These are phyloP conservation scores for Hypoxylon sp. DNA, from an alignment of 2,329 filamentous ascomycete genomes.

Conservation along the genomic window DNA sequence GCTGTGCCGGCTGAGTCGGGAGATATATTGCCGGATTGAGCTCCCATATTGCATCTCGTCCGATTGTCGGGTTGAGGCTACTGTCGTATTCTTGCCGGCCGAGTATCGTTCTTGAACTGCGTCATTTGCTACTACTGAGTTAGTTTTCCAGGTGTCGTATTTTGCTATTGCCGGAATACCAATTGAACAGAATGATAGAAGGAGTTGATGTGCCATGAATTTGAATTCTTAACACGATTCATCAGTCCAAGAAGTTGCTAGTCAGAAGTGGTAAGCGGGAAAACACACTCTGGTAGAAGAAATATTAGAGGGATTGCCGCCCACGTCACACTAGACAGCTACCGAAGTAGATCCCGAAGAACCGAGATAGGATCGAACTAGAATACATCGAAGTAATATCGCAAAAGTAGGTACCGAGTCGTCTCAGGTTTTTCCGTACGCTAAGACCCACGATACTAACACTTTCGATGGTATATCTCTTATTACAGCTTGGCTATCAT, in stretches of 20 bases:
- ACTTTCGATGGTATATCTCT: not conserved
- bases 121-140: constrained; percentile 1
- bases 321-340: constrained; percentile 15
- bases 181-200: not conserved
- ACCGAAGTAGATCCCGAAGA: constrained; percentile 27
- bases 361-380: constrained; percentile 13
- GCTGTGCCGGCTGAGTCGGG: constrained; percentile 7
- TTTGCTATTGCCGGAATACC: too few relatives aligned
- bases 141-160: not conserved
- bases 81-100: not conserved
- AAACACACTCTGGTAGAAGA: constrained; percentile 1
- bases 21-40: constrained; percentile 19
- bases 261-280: too few relatives aligned
- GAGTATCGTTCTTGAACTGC: not conserved
- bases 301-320: constrained; percentile 5
- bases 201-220: too few relatives aligned
- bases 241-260: too few relatives aligned
- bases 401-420: constrained; percentile 15
- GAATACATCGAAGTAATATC: constrained; percentile 10
- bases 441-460: constrained; percentile 4
- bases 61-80: constrained; percentile 13
- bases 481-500: constrained; percentile 5
- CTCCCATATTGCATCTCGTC: constrained; percentile 20
- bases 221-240: too few relatives aligned
- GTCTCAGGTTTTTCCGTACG: constrained; percentile 4